Base-by-base conservation (phyloP, 495 filamentous ascomycete genomes). In the Xylaria grammica region DNA sequence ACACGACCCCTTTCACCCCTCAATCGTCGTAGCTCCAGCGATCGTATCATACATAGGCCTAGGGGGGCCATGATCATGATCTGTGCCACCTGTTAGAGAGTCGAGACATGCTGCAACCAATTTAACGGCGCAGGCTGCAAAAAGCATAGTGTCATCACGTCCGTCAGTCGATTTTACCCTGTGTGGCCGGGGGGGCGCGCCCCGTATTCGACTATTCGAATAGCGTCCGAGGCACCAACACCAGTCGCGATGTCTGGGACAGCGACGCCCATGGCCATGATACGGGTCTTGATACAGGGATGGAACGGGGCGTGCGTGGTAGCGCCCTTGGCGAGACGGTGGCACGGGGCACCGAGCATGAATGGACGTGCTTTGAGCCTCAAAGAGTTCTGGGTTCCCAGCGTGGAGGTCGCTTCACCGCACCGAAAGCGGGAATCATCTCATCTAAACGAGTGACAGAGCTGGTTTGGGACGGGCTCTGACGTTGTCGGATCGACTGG, bases 401-500 rank as follows among this genome's bases (percentile, higher is more conserved):
- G 40, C 7, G 15, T 8, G 48, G n/a, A 22, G 48, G 48, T 36
- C 32, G 11, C 32, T 8, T 32, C 56, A 26, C 40, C 56, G 40
- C 40, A 15, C 42, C 29, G 56, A 22, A 11, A 17, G 36, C 15
- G 17, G 8, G 38, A 57, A 42, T 36, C 24, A 59, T 46, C 6
- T 46, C 5, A 4, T 46, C 5, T 9, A 26, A 24, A 19, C n/a
- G 40, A 11, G 40, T 42, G 7, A 3, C 8, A 42, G 40, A 42
- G 5, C 4, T 5, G 6, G 46, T 50, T 24, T 15, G 19, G 46
- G 46, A 15, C 44, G 9, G 44, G 30, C 51, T 50, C 48, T 50
- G 45, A 42, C 55, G 59, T 66, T 71, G 68, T 73, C 66, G 58
- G 70, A 69, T 73, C 70, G 65, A 32, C 66, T 62, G 50, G 65